These are phyloP conservation scores for Ceratocystis huliohia DNA, from an alignment of 2,329 filamentous ascomycete species.

Conservation along the genomic window DNA sequence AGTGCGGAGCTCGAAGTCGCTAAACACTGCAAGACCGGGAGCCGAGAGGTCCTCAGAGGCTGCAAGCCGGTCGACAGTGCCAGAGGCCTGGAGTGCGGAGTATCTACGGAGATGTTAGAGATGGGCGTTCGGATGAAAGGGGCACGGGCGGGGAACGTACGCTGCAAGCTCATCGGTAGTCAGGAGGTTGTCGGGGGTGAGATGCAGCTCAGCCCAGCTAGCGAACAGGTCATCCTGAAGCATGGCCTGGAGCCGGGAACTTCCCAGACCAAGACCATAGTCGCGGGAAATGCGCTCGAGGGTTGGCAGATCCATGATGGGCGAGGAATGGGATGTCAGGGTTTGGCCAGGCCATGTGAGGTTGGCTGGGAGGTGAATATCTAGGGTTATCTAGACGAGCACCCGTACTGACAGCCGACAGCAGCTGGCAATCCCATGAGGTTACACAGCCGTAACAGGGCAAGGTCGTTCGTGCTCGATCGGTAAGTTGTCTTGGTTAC, in stretches of 20 bases:
- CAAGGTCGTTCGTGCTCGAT: too few relatives aligned
- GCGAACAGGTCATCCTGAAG: constrained; percentile 28
- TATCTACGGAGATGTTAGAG: constrained; percentile 32
- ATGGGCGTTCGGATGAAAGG: background rate
- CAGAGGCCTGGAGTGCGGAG: constrained; percentile 36
- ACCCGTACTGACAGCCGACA: background rate
- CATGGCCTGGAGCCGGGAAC: constrained; percentile 28
- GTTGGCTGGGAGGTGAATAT: background rate
- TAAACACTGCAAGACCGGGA: constrained; percentile 35
- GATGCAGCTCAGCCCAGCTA: constrained; percentile 39
- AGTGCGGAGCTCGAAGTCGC: constrained; percentile 45
- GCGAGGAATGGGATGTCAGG: background rate
- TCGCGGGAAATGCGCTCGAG: constrained; percentile 16
- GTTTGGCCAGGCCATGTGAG: background rate
- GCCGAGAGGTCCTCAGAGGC: constrained; percentile 34
- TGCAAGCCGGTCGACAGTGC: constrained; percentile 36
- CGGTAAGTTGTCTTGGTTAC: too few relatives aligned
- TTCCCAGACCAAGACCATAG: constrained; percentile 29
- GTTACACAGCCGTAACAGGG: background rate
- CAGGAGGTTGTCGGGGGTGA: constrained; percentile 40
- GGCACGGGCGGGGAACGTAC: constrained; percentile 29
- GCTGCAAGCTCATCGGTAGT: constrained; percentile 41
- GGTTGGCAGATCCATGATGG: constrained; percentile 4
- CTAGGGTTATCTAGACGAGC: background rate
- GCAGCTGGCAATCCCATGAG: background rate